Base-by-base conservation (phyloP, 352 stramenopile species). In the Phytophthora fragariaefolia region DNA sequence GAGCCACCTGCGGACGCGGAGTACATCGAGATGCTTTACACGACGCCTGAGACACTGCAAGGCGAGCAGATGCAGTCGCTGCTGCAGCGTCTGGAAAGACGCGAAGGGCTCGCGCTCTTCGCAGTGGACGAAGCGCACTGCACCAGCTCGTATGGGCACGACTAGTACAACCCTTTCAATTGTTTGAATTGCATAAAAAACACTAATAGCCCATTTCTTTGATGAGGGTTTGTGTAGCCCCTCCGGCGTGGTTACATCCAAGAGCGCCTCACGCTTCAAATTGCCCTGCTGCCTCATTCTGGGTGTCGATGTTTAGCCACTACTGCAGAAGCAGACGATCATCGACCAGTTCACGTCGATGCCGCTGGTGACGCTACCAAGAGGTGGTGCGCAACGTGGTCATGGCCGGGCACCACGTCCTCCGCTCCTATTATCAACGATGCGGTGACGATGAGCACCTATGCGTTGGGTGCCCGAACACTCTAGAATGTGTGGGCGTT, bases 111-210 rank as follows among this genome's bases (percentile, higher is more conserved):
- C 27, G 73, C 79, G 30, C 85, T 79, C 61, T 97, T 74, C 79
- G 83, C 72, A 51, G 58, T 98, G 28, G 94, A 98, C 58, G 94
- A 98, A 62, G 92, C 91, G 4, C 94, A 98, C 63, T 98, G 93
- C 72, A 90, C 98, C 69, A 96, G 85, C 28, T 90, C 97, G 9
- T 97, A 89, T 90, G 82, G 34, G 63, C 81, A 97, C 70, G 93
- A 98, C 72, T 98, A n/a, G 13, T 72, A 56, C 45, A 58, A 60
- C 22, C 22, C 48, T 18, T 59, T 1, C n/a, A 53, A 59, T 34
- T 66, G 43, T 30, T 34, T 34, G 22, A 52, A 60, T 55, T 58
- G 27, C 48, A 28, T n/a, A 28, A 22, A 46, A 27, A 46, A 45
- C 83, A 48, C 91, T 89, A 26, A n/a, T n/a, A n/a, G n/a, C n/a